phyloP scores from a whole-genome alignment of 2,329 filamentous ascomycete genomes.

The Claviceps capensis region DNA sequence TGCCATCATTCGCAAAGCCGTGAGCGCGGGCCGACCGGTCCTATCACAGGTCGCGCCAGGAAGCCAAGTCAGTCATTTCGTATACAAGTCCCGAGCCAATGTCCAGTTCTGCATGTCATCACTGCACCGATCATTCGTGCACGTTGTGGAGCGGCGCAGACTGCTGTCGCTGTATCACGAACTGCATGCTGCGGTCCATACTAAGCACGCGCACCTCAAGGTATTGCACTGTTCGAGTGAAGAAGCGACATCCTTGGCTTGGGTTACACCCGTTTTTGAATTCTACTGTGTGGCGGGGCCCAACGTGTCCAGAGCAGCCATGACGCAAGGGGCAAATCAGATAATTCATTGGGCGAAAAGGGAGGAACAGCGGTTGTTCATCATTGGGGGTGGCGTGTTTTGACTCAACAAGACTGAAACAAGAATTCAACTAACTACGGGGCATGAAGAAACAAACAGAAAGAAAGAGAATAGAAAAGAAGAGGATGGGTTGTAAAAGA shows the following conservation, averaged over 20 bases:
- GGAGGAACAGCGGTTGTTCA: slow-evolving; percentile 90
- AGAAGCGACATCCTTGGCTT: slow-evolving; percentile 71
- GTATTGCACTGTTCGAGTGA: slow-evolving; percentile 66
- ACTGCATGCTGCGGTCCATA: slow-evolving; percentile 74
- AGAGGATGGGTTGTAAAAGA: no score
- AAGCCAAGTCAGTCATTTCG: slow-evolving; percentile 72
- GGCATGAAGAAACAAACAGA: no score
- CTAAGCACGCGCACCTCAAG: slow-evolving; percentile 71
- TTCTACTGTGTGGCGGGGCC: slow-evolving; percentile 89
- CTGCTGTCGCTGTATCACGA: slow-evolving; percentile 76
- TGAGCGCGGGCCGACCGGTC: slow-evolving; percentile 54
- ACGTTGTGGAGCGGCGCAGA: slow-evolving; percentile 47
- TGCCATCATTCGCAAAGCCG: slow-evolving; percentile 57
- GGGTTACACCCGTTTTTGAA: slow-evolving; percentile 85
- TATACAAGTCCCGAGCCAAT: slow-evolving; percentile 89
- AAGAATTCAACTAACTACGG: no score
- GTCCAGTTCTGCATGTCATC: slow-evolving; percentile 93
- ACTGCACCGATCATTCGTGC: slow-evolving; percentile 52
- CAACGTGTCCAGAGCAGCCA: slow-evolving; percentile 44
- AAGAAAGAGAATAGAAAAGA: neutral
- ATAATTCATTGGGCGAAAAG: slow-evolving; percentile 82
- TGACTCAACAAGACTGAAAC: slow-evolving; percentile 13
- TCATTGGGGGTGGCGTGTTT: slow-evolving; percentile 91
- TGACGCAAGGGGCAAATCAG: slow-evolving; percentile 78
- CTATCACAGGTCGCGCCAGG: slow-evolving; percentile 67